A percentile compares a stretch with the other conserved stretches of the same genome.
Conservation (phyloP, 257 asterid species). For the Euphrasia confusa region DNA sequence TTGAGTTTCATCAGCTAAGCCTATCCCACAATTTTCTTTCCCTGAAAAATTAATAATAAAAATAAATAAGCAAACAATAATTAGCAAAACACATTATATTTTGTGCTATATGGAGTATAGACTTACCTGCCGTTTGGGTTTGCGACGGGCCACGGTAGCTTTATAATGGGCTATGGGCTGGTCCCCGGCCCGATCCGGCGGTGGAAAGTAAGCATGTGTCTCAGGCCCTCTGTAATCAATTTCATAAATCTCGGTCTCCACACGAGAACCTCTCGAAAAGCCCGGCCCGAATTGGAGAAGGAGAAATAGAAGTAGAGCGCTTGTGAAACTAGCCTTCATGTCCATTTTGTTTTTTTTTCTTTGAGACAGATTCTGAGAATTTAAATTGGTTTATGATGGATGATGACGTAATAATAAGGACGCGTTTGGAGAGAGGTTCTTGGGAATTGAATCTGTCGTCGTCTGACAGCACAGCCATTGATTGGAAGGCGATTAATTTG, state of each 20-base stretch:
- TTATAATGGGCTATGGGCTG: background rate
- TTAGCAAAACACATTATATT: background rate
- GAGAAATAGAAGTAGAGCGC: background rate
- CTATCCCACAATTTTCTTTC: slow-evolving; percentile 2
- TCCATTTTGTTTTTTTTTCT: background rate
- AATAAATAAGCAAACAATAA: background rate
- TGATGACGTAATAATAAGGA: background rate
- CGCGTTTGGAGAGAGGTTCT: background rate
- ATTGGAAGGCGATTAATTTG: background rate
- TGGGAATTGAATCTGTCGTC: background rate
- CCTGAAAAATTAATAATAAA: background rate
- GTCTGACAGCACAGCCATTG: slow-evolving; percentile 2
- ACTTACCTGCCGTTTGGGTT: background rate
- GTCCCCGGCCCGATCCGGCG: slow-evolving; percentile 2
- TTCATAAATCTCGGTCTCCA: background rate
- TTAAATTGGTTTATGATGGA: background rate
- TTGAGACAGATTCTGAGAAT: background rate
- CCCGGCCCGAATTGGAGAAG: background rate
- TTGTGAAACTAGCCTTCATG: background rate
- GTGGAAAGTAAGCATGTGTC: background rate
- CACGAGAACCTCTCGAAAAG: background rate
- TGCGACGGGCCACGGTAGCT: background rate
- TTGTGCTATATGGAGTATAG: background rate
- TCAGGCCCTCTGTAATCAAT: slow-evolving; percentile 1
- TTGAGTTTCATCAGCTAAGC: background rate